Percentiles rank a stretch among this genome's conserved stretches.
These are phyloP conservation scores for Microdochium nivale DNA, from an alignment of 2,329 filamentous ascomycete genomes.

Conservation along the genomic window DNA sequence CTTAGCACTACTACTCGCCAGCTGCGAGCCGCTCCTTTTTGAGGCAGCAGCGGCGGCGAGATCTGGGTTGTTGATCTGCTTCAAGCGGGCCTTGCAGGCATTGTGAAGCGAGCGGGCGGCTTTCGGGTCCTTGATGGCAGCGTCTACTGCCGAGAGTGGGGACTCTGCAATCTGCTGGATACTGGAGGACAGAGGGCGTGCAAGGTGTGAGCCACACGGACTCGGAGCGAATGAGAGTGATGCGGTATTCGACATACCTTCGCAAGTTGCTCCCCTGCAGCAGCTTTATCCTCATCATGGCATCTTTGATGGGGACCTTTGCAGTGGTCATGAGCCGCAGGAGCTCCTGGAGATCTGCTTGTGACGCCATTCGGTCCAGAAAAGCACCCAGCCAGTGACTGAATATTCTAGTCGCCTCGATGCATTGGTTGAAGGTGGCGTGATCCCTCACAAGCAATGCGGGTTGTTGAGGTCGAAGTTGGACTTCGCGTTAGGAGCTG, in stretches of 20 bases:
- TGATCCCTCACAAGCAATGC: neutral
- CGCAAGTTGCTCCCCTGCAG: slow-evolving; percentile 45
- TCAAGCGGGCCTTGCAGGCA: slow-evolving; percentile 45
- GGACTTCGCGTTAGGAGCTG: neutral
- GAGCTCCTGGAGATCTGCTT: slow-evolving; percentile 53
- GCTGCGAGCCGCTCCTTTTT: slow-evolving; percentile 20
- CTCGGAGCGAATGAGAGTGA: slow-evolving; percentile 1
- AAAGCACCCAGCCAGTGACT: neutral
- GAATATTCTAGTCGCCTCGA: neutral
- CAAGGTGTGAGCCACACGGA: neutral
- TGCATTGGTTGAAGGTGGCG: neutral
- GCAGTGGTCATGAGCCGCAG: slow-evolving; percentile 50
- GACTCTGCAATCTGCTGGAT: slow-evolving; percentile 47
- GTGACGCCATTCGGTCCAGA: slow-evolving; percentile 37
- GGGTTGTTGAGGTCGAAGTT: neutral
- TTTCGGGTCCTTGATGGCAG: slow-evolving; percentile 38
- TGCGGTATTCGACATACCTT: slow-evolving; percentile 35
- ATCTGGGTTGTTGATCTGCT: slow-evolving; percentile 19
- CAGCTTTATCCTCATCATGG: slow-evolving; percentile 49
- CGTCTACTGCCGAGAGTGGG: slow-evolving; percentile 31
- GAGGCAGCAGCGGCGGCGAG: slow-evolving; percentile 12
- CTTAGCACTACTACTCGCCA: slow-evolving; percentile 21
- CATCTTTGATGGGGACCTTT: slow-evolving; percentile 48
- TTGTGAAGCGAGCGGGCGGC: slow-evolving; percentile 40
- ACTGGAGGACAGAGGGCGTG: slow-evolving; percentile 20